Conservation (phyloP, 805 yeast species). For the Yarrowia deformans region DNA sequence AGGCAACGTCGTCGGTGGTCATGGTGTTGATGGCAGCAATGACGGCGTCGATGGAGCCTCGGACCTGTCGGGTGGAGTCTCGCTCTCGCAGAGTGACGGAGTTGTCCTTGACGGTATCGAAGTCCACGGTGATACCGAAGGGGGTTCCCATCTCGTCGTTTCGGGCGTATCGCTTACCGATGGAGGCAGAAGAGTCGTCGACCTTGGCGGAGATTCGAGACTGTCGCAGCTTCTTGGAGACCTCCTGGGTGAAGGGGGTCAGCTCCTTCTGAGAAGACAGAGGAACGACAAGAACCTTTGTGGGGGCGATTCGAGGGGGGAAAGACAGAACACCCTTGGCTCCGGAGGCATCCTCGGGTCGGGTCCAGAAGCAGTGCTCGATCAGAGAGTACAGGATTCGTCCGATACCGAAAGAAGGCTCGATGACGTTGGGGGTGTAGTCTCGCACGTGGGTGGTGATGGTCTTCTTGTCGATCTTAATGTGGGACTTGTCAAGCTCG, state of each 20-base stretch:
- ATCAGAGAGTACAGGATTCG: slow-evolving; percentile 91
- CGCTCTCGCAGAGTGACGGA: slow-evolving; percentile 96
- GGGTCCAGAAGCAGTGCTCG: slow-evolving; percentile 94
- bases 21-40: slow-evolving; percentile 74
- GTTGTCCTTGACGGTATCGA: slow-evolving; percentile 85
- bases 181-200: slow-evolving; percentile 96
- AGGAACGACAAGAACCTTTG: slow-evolving; percentile 95
- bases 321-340: slow-evolving; percentile 85
- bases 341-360: slow-evolving; percentile 81
- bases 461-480: slow-evolving; percentile 77
- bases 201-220: slow-evolving; percentile 92
- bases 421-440: slow-evolving; percentile 95
- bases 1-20: slow-evolving; percentile 74
- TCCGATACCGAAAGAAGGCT: slow-evolving; percentile 99
- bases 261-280: slow-evolving; percentile 83
- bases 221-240: slow-evolving; percentile 73
- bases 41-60: slow-evolving; percentile 82
- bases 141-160: slow-evolving; percentile 99
- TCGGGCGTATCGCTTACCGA: slow-evolving; percentile 97
- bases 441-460: slow-evolving; percentile 92
- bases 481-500: slow-evolving; percentile 75
- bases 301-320: slow-evolving; percentile 96
- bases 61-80: slow-evolving; percentile 94
- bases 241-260: slow-evolving; percentile 73
- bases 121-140: slow-evolving; percentile 96